Base-by-base conservation (phyloP, 208 protist species). In the Crithidia thermophila region DNA sequence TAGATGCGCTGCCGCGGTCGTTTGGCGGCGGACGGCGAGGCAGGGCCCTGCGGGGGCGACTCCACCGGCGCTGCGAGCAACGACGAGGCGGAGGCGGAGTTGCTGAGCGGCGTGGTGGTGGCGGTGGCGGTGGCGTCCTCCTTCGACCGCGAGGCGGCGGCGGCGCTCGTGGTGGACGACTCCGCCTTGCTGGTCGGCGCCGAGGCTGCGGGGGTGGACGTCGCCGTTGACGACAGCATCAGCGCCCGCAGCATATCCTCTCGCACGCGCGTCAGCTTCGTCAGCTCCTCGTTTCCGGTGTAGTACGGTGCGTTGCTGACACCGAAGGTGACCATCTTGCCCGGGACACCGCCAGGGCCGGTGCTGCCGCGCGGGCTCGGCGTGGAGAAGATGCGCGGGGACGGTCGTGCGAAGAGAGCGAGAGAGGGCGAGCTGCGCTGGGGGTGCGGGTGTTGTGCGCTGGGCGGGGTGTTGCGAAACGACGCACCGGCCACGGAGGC, bases 201-300 rank as follows among this genome's bases (percentile, higher is more conserved):
- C 23, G 30, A 11, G 4, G 34, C 13, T 7, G 53, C 30, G 14
- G 66, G 0, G 7, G 47, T 33, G 10, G 62, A 33, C 34, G 23
- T 33, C 31, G 34, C 25, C 13, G 42, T 23, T 14, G 51, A 42
- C 39, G 60, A 61, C 27, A 67, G 51, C 40, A 75, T 25, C 14
- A 75, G 27, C 33, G 52, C 33, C 33, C 50, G 68, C 60, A 75
- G 34, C 59, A 75, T 67, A 16, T 75, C 68, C 47, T 75, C 68
- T 2, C 59, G 59, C 45, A 75, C 68, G 4, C 60, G 46, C 20
- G 59, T 75, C 25, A 75, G 45, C 43, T 53, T 51, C 20, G 68
- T 64, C 50, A 75, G 68, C 27, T 75, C 68, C n/a, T 75, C 68
- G n/a, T 58, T 75, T 39, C 59, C 53, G 3, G 45, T 64, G 37